phyloP scores from a whole-genome alignment of 495 filamentous ascomycete genomes.

The Penicillium coffeae region DNA sequence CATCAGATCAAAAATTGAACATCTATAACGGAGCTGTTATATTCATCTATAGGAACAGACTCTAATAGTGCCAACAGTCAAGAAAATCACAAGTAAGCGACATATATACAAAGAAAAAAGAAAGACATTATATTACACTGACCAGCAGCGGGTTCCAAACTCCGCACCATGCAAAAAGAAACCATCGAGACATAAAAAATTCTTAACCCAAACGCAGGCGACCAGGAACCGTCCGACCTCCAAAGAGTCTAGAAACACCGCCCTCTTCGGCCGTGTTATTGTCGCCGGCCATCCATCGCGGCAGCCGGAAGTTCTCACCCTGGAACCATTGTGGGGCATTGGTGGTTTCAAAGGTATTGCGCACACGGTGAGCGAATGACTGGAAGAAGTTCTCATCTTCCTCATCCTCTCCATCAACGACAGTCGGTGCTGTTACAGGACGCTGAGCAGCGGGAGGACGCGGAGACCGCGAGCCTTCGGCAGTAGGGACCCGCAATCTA shows the following conservation, averaged over 20 bases:
- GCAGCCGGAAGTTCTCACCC: conserved; percentile 65
- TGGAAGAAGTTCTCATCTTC: conserved; percentile 81
- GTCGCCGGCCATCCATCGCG: conserved; percentile 69
- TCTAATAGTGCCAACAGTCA: background rate
- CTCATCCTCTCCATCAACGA: conserved; percentile 51
- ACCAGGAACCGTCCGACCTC: conserved; percentile 50
- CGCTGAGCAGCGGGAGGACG: conserved; percentile 20
- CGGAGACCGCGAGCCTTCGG: conserved; percentile 26
- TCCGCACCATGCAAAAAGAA: conserved; percentile 17
- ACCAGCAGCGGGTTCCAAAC: conserved; percentile 24
- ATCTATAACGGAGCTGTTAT: too few relatives aligned
- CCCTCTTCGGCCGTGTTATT: conserved; percentile 35
- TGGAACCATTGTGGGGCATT: conserved; percentile 78
- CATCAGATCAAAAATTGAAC: too few relatives aligned
- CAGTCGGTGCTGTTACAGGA: conserved; percentile 25
- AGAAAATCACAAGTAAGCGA: background rate
- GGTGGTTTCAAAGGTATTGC: conserved; percentile 84
- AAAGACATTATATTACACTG: conserved; percentile 1
- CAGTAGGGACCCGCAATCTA: conserved; percentile 27
- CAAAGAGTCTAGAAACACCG: conserved; percentile 50
- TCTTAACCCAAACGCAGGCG: conserved; percentile 34
- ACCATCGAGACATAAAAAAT: background rate
- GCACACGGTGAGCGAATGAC: conserved; percentile 76
- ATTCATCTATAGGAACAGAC: background rate
- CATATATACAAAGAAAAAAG: background rate